Conservation (phyloP, 2,329 filamentous ascomycete species). For the Sclerotinia minor region DNA sequence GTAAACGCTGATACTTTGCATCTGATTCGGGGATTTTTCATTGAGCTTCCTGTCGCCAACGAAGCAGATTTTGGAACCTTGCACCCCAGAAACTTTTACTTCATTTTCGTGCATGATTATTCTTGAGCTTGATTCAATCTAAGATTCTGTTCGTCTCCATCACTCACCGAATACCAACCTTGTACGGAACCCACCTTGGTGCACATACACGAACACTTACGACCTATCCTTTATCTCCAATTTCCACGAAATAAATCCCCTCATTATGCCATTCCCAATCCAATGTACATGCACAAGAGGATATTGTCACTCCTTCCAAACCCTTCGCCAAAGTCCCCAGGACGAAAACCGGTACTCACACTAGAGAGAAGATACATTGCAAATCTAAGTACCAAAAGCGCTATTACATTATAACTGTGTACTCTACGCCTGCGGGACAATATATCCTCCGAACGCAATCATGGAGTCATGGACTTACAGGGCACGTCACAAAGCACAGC, state of each 20-base stretch:
- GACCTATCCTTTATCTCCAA: not conserved
- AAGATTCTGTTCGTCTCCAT: not conserved
- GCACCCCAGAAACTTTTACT: not conserved
- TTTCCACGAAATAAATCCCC: not conserved
- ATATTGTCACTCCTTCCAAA: not conserved
- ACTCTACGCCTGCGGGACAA: not conserved
- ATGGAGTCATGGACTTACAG: not conserved
- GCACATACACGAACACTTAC: not conserved
- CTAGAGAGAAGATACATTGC: not conserved
- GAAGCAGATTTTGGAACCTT: not conserved
- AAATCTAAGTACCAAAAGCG: not conserved
- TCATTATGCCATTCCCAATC: constrained; percentile 5
- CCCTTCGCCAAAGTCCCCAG: not conserved
- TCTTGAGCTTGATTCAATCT: not conserved
- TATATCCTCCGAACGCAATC: constrained; percentile 3
- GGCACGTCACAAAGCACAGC: not conserved
- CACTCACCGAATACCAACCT: not conserved
- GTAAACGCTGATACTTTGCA: constrained; percentile 7
- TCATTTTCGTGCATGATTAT: constrained; percentile 6
- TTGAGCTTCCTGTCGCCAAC: constrained; percentile 10
- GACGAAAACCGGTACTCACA: constrained; percentile 5
- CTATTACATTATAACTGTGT: not conserved
- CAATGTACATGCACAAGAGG: not conserved
- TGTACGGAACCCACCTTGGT: not conserved
- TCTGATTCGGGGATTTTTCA: constrained; percentile 9